A percentile compares a stretch with the other conserved stretches of the same genome.
Evolutionary conservation across 129 eudicot species (phyloP).

Genomic region (Lactuca sativa): DNA sequence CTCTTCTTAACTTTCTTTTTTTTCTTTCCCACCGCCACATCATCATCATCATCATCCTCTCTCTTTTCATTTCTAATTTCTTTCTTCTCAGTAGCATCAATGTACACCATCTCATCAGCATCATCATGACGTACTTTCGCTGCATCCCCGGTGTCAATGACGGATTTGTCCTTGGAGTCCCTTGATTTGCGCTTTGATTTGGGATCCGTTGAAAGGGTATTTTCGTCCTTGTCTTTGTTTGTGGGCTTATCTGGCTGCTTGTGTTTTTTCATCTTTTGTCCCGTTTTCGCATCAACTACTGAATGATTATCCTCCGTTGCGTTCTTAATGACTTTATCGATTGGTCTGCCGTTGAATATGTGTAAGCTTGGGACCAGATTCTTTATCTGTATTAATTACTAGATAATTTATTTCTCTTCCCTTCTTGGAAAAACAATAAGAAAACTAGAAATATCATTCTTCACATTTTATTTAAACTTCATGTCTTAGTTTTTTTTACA

Average conservation of each 20-base stretch:
- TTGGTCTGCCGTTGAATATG: slow-evolving; percentile 66
- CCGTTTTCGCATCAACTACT: slow-evolving; percentile 25
- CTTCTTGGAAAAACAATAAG: neutral
- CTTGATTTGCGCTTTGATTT: slow-evolving; percentile 36
- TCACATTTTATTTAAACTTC: no score
- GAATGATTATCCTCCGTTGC: slow-evolving; percentile 35
- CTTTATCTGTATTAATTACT: slow-evolving; percentile 50
- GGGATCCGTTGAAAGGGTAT: slow-evolving; percentile 21
- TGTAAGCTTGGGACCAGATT: slow-evolving; percentile 72
- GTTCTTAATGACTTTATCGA: slow-evolving; percentile 51
- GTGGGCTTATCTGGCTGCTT: slow-evolving; percentile 30
- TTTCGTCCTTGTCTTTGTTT: slow-evolving; percentile 23
- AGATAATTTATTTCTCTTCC: neutral
- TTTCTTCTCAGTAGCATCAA: slow-evolving; percentile 24
- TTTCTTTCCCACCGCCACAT: slow-evolving; percentile 26
- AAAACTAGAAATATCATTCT: no score
- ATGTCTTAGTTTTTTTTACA: no score
- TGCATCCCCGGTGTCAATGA: slow-evolving; percentile 13
- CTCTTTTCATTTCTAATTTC: slow-evolving; percentile 14
- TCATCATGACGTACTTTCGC: slow-evolving; percentile 38
- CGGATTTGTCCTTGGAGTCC: slow-evolving; percentile 16
- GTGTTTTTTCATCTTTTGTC: slow-evolving; percentile 28
- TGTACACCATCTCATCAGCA: slow-evolving; percentile 34
- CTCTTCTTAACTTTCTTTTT: slow-evolving; percentile 50
- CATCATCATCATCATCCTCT: slow-evolving; percentile 22